Base-by-base conservation (phyloP, 2,329 filamentous ascomycete genomes). In the Zalaria obscura region DNA sequence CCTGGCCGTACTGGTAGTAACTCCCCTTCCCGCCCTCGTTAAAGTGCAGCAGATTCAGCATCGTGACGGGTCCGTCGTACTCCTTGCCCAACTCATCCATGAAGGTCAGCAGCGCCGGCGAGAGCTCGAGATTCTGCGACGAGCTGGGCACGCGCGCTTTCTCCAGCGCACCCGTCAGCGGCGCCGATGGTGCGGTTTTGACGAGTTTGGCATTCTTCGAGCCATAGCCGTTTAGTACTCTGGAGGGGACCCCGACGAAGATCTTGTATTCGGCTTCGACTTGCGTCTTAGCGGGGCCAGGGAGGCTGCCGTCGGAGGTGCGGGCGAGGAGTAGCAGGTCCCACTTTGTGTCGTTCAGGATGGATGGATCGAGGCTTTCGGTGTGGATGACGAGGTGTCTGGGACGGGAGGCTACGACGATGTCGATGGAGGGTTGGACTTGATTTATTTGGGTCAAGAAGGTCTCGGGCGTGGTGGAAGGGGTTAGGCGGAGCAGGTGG, bases 1-100 rank as follows among this genome's bases (percentile, higher is more conserved):
- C 11, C 46, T 60, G 60, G 3, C 76, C 76, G 53, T 80, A 80
- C 37, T 68, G 59, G 11, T 70, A 59, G 49, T 80, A 80, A 38
- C 64, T 61, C 25, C 59, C 56, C 50, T 76, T 74, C 45, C 52
- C 52, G 29, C 50, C 51, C n/a, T 63, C 60, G 35, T 64, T 63
- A 58, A 80, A 80, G 33, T 74, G 64, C 4, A 80, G 64, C 3
- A 80, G 59, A 45, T 80, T 80, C 33, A 80, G 63, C 76, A 80
- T 80, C 1, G 70, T 73, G 2, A 79, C 70, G 0, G 76, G 32
- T 53, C 57, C 41, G 6, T 47, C 36, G 51, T 55, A 59, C 54
- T 51, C 52, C 47, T 44, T 29, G 46, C 38, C 41, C 40, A 65
- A 66, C 0, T 27, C 25, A 4, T 59, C 44, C 53, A 76, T 71